Evolutionary conservation across 2,329 filamentous ascomycete species (phyloP).

Genomic region (Microascus cirrosus): DNA sequence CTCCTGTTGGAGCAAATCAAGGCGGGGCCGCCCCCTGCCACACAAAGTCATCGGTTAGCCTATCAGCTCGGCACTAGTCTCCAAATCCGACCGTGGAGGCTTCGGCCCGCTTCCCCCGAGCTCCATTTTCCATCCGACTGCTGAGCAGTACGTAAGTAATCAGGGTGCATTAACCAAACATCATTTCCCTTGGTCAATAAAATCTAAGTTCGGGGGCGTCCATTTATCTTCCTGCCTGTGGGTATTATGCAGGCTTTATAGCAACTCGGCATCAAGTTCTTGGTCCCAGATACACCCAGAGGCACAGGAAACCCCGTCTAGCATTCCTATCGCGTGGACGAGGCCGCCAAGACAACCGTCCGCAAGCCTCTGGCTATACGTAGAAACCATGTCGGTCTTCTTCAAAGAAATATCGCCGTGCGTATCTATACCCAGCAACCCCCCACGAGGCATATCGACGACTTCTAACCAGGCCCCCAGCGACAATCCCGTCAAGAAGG

Average conservation of each 20-base stretch:
- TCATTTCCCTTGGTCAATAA: background rate
- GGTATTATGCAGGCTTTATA: background rate
- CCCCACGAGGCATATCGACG: background rate
- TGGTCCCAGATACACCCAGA: background rate
- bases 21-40: background rate
- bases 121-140: background rate
- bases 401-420: slow-evolving; percentile 25
- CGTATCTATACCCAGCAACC: slow-evolving; percentile 6
- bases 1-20: background rate
- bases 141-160: background rate
- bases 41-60: background rate
- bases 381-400: slow-evolving; percentile 22
- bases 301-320: background rate
- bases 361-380: background rate
- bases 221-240: background rate
- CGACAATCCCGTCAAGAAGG: slow-evolving; percentile 26
- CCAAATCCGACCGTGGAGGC: background rate
- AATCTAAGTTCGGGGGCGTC: background rate
- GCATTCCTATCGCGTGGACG: background rate
- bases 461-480: slow-evolving; percentile 8
- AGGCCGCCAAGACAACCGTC: background rate
- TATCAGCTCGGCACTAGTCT: background rate
- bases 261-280: background rate
- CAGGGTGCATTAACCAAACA: background rate
- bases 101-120: background rate